These are phyloP conservation scores for Telfairia occidentalis DNA, from an alignment of 331 rosid genomes.

Conservation along the genomic window DNA sequence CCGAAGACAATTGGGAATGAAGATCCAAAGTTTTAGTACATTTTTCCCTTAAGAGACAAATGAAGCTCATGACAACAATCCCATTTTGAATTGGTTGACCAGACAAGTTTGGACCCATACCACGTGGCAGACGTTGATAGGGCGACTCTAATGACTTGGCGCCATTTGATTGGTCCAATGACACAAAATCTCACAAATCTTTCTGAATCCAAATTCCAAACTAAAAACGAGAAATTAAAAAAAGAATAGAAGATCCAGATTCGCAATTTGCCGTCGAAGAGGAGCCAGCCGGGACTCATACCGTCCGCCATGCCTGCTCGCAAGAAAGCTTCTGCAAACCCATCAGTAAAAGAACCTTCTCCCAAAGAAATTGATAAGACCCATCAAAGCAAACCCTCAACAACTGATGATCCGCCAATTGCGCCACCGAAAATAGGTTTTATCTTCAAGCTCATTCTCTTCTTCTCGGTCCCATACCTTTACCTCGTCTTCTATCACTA, in stretches of 20 bases:
- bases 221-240: not conserved
- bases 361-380: conserved; percentile 9
- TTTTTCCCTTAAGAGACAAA: no score
- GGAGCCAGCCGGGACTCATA: not conserved
- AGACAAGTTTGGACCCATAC: not conserved
- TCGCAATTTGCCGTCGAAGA: not conserved
- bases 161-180: not conserved
- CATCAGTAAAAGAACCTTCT: conserved; percentile 17
- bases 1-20: no score
- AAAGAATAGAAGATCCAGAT: not conserved
- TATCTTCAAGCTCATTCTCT: conserved; percentile 50
- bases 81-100: not conserved
- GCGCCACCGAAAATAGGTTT: conserved; percentile 59
- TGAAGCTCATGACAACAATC: no score
- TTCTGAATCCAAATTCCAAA: not conserved
- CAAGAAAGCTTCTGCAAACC: conserved; percentile 39
- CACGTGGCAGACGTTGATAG: not conserved
- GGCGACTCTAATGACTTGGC: not conserved
- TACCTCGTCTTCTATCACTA: conserved; percentile 53
- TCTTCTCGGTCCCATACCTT: conserved; percentile 41
- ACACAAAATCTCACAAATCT: not conserved
- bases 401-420: conserved; percentile 38
- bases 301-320: conserved; percentile 59
- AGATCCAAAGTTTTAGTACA: no score
- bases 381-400: conserved; percentile 18